Base-by-base conservation (phyloP, 768 basidiomycete species). In the Sarcomyxa edulis region DNA sequence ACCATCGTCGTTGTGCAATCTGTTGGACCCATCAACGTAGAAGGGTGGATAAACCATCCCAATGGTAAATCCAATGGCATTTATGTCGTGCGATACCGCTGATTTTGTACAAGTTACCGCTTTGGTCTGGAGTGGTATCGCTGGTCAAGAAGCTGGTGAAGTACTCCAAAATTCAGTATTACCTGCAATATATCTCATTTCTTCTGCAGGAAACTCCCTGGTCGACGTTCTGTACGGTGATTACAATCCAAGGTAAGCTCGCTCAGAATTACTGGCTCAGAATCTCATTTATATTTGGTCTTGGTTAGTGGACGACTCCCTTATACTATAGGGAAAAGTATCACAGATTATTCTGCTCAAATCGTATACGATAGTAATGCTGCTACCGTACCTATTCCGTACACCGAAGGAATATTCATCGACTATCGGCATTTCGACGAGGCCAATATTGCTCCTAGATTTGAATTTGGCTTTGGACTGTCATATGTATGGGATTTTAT, bases 391-490 rank as follows among this genome's bases (percentile, higher is more conserved):
- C 56, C 62, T 21, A 74, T 84, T 42, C 67, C 72, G 5, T 84
- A 84, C 48, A 70, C 63, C 1, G 81, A 83, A 50, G 75, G 69
- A 66, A 69, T 87, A 35, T 56, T 74, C 35, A 81, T 89, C 43
- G 86, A 87, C 53, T 87, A 89, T 49, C 69, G 81, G 7, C 70
- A 74, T 58, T 84, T 85, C 45, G 83, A 85, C 38, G 70, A 83
- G 74, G 64, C 74, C 57, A 74, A 81, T 45, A 87, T 90, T 46
- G 69, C 69, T 1, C 89, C 89, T 3, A 83, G 85, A 25, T 91
- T 78, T 51, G 87, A 89, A 52, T 97, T 97, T 55, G 93, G 93
- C 5, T 94, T 81, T 54, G 93, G 93, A 0, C 56, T 94, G 52
- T 84, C 81, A 40, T 97, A 96, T 64, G n/a, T n/a, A n/a, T n/a